Evolutionary conservation across 371 early-diverging fungal species (phyloP).

Genomic region (Quaeritorhiza haematococci): DNA sequence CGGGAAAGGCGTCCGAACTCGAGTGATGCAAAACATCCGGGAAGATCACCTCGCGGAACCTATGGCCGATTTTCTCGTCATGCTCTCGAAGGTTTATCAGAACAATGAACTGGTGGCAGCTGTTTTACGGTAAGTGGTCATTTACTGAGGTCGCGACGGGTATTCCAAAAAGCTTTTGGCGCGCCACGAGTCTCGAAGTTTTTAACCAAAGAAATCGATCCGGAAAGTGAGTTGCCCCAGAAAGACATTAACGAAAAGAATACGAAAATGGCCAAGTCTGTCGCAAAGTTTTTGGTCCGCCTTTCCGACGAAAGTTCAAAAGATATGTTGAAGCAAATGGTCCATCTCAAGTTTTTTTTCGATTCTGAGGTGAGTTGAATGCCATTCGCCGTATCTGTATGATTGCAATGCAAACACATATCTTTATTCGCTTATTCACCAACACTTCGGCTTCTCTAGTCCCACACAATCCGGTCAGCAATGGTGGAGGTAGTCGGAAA

Average conservation of each 20-base stretch:
- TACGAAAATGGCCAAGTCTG: constrained; percentile 73
- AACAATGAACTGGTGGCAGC: constrained; percentile 72
- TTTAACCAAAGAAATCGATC: too few species aligned
- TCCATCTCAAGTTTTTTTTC: constrained; percentile 70
- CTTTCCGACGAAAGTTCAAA: constrained; percentile 79
- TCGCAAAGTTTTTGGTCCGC: constrained; percentile 71
- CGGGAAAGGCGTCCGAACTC: constrained; percentile 76
- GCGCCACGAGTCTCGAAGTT: too few species aligned
- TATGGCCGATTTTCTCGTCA: constrained; percentile 80
- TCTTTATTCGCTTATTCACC: background rate
- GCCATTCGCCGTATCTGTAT: constrained; percentile 1
- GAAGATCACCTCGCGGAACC: constrained; percentile 89
- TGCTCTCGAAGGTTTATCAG: constrained; percentile 58
- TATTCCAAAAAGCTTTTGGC: too few species aligned
- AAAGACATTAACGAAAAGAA: constrained; percentile 58
- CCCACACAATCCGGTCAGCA: constrained; percentile 75
- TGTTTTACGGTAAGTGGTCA: constrained; percentile 58
- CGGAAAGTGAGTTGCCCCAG: constrained; percentile 44
- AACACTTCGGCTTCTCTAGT: constrained; percentile 35
- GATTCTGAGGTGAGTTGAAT: constrained; percentile 72
- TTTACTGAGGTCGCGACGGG: background rate
- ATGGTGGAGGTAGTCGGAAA: constrained; percentile 84
- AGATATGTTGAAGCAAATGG: constrained; percentile 78
- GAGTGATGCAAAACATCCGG: constrained; percentile 81
- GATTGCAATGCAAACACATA: background rate